Percentiles rank a stretch among this genome's conserved stretches.
These are phyloP conservation scores for Teunomyces atbi DNA, from an alignment of 805 yeast species.

Conservation along the genomic window DNA sequence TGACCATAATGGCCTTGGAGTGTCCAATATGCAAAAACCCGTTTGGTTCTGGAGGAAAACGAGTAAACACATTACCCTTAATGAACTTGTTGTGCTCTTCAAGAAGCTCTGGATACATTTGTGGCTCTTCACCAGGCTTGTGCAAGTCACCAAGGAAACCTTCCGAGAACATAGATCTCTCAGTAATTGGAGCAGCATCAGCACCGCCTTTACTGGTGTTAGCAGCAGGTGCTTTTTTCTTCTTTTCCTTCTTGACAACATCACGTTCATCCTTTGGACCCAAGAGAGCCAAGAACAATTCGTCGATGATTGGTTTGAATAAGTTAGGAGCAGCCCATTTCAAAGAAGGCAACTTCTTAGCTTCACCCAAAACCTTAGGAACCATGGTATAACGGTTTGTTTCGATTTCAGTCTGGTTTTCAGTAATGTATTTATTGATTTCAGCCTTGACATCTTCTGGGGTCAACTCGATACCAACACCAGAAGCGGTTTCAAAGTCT, in stretches of 20 bases:
- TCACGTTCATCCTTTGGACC: constrained; percentile 99
- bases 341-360: constrained; percentile 68
- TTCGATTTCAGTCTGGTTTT: constrained; percentile 57
- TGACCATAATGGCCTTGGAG: constrained; percentile 95
- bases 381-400: constrained; percentile 77
- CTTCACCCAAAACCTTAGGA: constrained; percentile 72
- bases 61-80: constrained; percentile 79
- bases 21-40: constrained; percentile 98
- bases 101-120: constrained; percentile 82
- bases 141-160: constrained; percentile 96
- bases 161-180: constrained; percentile 84
- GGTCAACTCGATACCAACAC: constrained; percentile 76
- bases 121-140: constrained; percentile 94
- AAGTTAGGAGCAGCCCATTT: constrained; percentile 91
- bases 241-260: constrained; percentile 72
- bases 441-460: constrained; percentile 60
- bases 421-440: constrained; percentile 59
- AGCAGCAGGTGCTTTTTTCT: constrained; percentile 38
- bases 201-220: constrained; percentile 11
- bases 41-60: constrained; percentile 99
- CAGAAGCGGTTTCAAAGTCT: constrained; percentile 58
- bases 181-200: constrained; percentile 17
- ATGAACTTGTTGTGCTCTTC: constrained; percentile 75
- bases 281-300: constrained; percentile 61
- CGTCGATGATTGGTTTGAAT: constrained; percentile 87